Percentiles rank a stretch among this genome's conserved stretches.
phyloP scores from a whole-genome alignment of 768 basidiomycete genomes.

The Lactarius quietus region DNA sequence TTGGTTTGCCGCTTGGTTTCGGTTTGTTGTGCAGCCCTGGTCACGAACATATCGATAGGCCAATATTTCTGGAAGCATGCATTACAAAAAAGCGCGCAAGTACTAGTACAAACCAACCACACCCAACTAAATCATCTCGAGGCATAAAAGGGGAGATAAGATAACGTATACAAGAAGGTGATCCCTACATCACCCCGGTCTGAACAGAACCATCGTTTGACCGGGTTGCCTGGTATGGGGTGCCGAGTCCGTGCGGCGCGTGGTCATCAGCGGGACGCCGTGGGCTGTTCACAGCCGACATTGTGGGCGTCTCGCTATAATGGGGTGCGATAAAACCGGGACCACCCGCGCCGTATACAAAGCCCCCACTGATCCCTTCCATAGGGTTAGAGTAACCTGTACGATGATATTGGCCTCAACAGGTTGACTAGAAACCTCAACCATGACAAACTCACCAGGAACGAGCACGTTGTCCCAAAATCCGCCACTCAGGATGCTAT shows the following conservation, averaged over 20 bases:
- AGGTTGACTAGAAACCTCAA: constrained; percentile 8
- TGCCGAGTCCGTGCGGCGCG: constrained; percentile 28
- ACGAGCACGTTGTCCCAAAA: constrained; percentile 91
- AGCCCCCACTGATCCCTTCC: constrained; percentile 82
- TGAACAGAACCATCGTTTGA: constrained; percentile 14
- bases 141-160: neutral
- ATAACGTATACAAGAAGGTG: neutral
- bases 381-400: constrained; percentile 74
- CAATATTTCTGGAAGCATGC: neutral
- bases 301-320: constrained; percentile 54
- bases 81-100: constrained; percentile 17
- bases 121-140: neutral
- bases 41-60: neutral
- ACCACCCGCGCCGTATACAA: constrained; percentile 80
- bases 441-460: constrained; percentile 54
- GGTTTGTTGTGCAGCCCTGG: neutral
- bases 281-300: constrained; percentile 52
- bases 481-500: constrained; percentile 69
- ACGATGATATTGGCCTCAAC: constrained; percentile 13
- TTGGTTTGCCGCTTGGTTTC: neutral
- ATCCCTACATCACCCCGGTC: constrained; percentile 7
- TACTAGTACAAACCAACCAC: constrained; percentile 10
- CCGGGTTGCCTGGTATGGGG: constrained; percentile 9
- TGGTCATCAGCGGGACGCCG: constrained; percentile 28
- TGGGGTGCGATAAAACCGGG: constrained; percentile 80